phyloP scores from a whole-genome alignment of 78 protist genomes.

The Chrysochromulina tobinii region DNA sequence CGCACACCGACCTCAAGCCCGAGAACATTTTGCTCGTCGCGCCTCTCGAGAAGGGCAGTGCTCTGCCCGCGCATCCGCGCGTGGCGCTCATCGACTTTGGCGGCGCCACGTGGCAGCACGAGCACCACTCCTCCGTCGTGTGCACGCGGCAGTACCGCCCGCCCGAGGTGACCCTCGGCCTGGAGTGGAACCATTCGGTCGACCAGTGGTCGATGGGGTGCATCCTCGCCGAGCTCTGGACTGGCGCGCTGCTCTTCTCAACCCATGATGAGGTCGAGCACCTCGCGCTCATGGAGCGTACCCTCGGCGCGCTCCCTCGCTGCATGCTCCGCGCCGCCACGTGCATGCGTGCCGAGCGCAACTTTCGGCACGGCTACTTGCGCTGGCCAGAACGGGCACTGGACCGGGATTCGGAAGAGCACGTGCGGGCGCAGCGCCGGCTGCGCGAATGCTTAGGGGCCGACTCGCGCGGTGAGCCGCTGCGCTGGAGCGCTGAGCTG shows the following conservation, averaged over 20 bases:
- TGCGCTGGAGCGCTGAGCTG: background rate
- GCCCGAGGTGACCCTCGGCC: slow-evolving; percentile 50
- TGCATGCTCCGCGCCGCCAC: background rate
- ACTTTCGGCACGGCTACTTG: background rate
- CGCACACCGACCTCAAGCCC: slow-evolving; percentile 61
- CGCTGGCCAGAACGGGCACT: slow-evolving; percentile 14
- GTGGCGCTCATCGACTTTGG: slow-evolving; percentile 42
- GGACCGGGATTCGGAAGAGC: background rate
- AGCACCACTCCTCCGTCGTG: slow-evolving; percentile 20
- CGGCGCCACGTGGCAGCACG: slow-evolving; percentile 28
- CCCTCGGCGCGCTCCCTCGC: slow-evolving; percentile 25
- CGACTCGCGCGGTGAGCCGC: too few species aligned
- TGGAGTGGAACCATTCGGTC: slow-evolving; percentile 1
- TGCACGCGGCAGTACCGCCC: slow-evolving; percentile 60
- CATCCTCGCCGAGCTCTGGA: slow-evolving; percentile 42
- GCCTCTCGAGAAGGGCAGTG: background rate
- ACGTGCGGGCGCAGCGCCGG: background rate
- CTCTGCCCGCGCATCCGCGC: background rate
- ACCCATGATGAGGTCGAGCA: slow-evolving; percentile 54
- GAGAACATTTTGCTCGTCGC: slow-evolving; percentile 37
- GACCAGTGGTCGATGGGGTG: slow-evolving; percentile 59
- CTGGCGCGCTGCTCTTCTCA: slow-evolving; percentile 36
- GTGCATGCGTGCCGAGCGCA: too few species aligned
- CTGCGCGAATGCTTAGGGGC: background rate
- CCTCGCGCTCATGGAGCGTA: slow-evolving; percentile 39